Base-by-base conservation (phyloP, 352 stramenopile genomes). In the Globisporangium uncinulatum region DNA sequence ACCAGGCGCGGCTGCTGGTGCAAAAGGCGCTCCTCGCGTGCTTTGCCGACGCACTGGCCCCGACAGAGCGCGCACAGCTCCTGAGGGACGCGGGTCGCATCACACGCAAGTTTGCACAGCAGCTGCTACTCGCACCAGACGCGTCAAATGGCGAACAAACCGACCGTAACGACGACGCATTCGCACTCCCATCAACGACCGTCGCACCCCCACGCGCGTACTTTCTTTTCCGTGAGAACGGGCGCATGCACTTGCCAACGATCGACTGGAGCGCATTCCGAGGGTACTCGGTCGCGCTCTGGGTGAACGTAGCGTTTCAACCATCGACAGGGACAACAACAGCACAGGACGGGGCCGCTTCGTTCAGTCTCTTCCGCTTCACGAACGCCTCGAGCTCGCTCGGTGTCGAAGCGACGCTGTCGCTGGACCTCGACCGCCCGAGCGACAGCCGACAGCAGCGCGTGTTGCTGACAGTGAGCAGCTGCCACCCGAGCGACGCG, bases 181-280 rank as follows among this genome's bases (percentile, higher is more conserved):
- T 78, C 47, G 51, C 74, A 29, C 56, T 79, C 11, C 74, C 72
- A 17, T 42, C n/a, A 0, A 54, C 48, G 9, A 31, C 32, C 0
- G 76, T 88, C 10, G 41, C 69, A 42, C 79, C 76, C 24, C 81
- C 83, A 15, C 70, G 62, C 4, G 76, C 81, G 56, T 90, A 86
- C 62, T 92, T 90, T 43, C 67, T 58, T 34, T 85, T 94, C 41
- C 72, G 54, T 4, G 74, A 75, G 15, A 86, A 79, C 24, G 76
- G 80, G 14, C 65, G 69, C n/a, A 83, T 94, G 71, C 70, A 86
- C 47, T 60, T 94, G 31, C 85, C 85, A 5, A 75, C 88, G 21
- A 69, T 94, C 34, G 79, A 91, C 60, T 94, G 85, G 85, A 72
- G 67, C 17, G 69, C 73, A 17, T 94, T 94, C 58, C 79, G 85